Percentiles rank a stretch among this genome's conserved stretches.
Conservation (phyloP, 2,329 filamentous ascomycete genomes). For the Trichoderma pleuroti region DNA sequence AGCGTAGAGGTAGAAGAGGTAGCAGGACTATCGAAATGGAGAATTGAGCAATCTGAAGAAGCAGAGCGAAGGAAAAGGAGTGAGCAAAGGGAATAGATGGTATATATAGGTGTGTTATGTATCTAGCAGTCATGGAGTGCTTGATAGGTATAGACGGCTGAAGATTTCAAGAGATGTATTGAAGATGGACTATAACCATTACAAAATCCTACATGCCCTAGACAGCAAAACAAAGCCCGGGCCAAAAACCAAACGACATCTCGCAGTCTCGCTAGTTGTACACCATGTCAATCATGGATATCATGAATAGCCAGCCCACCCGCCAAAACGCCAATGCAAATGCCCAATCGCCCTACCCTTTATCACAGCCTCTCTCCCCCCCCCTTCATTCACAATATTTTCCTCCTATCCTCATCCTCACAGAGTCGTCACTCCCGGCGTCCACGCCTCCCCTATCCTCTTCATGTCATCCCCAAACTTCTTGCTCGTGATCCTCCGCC, state of each 20-base stretch:
- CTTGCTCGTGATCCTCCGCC: slow-evolving; percentile 73
- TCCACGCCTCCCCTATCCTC: slow-evolving; percentile 81
- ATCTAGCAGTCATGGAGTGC: neutral
- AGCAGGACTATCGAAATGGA: slow-evolving; percentile 40
- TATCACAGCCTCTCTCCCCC: neutral
- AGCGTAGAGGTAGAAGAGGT: slow-evolving; percentile 37
- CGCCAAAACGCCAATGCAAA: slow-evolving; percentile 16
- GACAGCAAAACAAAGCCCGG: neutral
- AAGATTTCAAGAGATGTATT: neutral
- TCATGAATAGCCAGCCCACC: neutral
- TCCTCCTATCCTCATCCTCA: slow-evolving; percentile 34
- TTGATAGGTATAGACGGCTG: neutral
- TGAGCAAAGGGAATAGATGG: neutral
- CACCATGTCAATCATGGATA: slow-evolving; percentile 10
- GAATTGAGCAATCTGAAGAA: slow-evolving; percentile 35
- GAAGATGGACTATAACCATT: neutral
- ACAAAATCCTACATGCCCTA: slow-evolving; percentile 12
- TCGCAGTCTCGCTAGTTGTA: slow-evolving; percentile 5
- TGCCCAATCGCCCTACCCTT: slow-evolving; percentile 2
- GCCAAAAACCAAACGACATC: neutral
- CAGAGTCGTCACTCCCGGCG: slow-evolving; percentile 63
- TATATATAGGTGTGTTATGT: neutral
- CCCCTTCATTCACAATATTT: neutral
- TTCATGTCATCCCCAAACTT: slow-evolving; percentile 79
- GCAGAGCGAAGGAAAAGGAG: slow-evolving; percentile 18